Base-by-base conservation (phyloP, 2,329 filamentous ascomycete genomes). In the Grosmannia clavigera region DNA sequence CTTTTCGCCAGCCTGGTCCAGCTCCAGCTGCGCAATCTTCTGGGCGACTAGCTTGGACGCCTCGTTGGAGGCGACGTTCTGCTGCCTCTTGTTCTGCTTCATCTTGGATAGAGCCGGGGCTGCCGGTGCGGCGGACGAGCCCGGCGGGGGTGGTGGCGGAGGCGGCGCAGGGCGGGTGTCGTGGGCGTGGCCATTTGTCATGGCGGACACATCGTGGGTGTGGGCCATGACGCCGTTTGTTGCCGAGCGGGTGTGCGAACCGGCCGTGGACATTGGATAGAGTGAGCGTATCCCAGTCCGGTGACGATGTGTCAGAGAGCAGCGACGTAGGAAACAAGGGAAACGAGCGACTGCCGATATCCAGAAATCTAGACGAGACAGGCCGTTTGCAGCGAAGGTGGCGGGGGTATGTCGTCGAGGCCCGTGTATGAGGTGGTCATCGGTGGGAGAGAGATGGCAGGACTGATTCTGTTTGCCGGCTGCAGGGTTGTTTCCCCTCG, bases 11-110 rank as follows among this genome's bases (percentile, higher is more conserved):
- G 91, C 91, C 57, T 88, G 89, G 78, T 96, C 92, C 64, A 90
- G 88, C 73, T 99, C 94, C 61, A 99, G 78, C 75, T 97, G 94
- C 27, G 91, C 92, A 70, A 99, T 96, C 70, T 95, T 90, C 63
- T 92, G 90, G 64, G 92, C 87, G 58, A 99, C 82, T 65, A 96
- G 81, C 74, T 96, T 95, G 63, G 90, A 90, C 55, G 92, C 91
- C 74, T 97, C 94, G 67, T 84, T 89, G 25, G 90, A 88, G 71
- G 96, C 92, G 65, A 89, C 76, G 55, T 82, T 78, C 75, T 95
- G 95, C 76, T 95, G 95, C 66, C 81, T 83, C 76, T 95, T 95
- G 60, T 79, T 82, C 74, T 94, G 94, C 76, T 91, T 94, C 60
- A 52, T 25, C 73, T 81, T 75, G 35, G 80, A 74, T 68, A 75